Evolutionary conservation across 2,329 filamentous ascomycete genomes (phyloP).

Genomic region (Fusarium gaditjirri): DNA sequence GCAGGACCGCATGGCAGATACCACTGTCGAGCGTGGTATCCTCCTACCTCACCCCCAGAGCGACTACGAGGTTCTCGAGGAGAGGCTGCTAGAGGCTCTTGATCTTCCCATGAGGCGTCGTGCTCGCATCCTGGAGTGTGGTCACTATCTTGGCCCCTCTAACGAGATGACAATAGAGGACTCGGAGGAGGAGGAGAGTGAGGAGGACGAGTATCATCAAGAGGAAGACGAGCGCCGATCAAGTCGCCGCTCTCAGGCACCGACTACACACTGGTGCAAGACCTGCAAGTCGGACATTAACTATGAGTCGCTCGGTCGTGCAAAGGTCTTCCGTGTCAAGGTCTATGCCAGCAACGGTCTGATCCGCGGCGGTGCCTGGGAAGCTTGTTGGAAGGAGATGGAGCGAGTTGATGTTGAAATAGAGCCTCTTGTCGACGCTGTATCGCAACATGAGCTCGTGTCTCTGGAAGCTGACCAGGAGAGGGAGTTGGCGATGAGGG

Average conservation of each 20-base stretch:
- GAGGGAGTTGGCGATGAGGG: conserved; percentile 51
- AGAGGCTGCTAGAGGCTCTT: conserved; percentile 78
- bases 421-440: conserved; percentile 74
- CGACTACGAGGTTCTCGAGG: conserved; percentile 83
- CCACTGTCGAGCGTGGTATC: conserved; percentile 77
- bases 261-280: conserved; percentile 64
- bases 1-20: conserved; percentile 76
- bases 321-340: conserved; percentile 79
- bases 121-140: conserved; percentile 79
- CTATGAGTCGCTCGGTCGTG: conserved; percentile 62
- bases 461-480: conserved; percentile 61
- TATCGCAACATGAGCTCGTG: conserved; percentile 69
- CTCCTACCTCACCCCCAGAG: conserved; percentile 81
- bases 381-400: conserved; percentile 96
- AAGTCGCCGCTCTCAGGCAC: conserved; percentile 41
- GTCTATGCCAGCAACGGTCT: conserved; percentile 95
- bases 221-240: conserved; percentile 42
- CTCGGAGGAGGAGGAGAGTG: conserved; percentile 59
- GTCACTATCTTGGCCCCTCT: conserved; percentile 76
- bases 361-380: conserved; percentile 92
- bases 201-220: conserved; percentile 57
- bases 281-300: conserved; percentile 66
- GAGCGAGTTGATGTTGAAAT: conserved; percentile 97
- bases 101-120: conserved; percentile 72
- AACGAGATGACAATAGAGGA: conserved; percentile 58